phyloP scores from a whole-genome alignment of 129 eudicot species.

The Daucus carota region DNA sequence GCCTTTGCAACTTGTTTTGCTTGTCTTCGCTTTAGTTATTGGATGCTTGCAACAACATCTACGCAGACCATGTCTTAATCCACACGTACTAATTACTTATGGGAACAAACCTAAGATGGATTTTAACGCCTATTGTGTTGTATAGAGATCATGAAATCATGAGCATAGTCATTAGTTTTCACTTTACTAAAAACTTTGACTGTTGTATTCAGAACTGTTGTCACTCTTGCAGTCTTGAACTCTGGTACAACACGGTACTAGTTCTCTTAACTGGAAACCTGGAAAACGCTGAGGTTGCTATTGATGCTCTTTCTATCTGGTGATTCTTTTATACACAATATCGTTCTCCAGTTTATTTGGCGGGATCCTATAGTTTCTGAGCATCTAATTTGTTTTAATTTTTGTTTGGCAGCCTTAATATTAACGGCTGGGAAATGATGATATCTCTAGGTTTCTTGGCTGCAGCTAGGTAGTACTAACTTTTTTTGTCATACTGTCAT shows the following conservation, averaged over 20 bases:
- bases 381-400: not conserved
- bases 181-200: not conserved
- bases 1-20: too few species aligned
- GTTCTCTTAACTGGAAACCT: slow-evolving; percentile 38
- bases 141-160: not conserved
- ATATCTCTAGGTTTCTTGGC: slow-evolving; percentile 43
- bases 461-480: slow-evolving; percentile 21
- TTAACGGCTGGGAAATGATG: slow-evolving; percentile 46
- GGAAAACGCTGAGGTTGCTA: slow-evolving; percentile 30
- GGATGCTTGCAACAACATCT: too few species aligned
- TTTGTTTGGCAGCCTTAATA: slow-evolving; percentile 34
- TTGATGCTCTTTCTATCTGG: slow-evolving; percentile 8
- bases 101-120: too few species aligned
- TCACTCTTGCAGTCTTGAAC: slow-evolving; percentile 32
- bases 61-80: too few species aligned
- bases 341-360: not conserved
- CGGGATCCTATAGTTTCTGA: not conserved
- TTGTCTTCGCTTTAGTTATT: too few species aligned
- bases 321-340: not conserved
- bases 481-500: not conserved
- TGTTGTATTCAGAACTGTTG: not conserved
- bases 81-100: too few species aligned
- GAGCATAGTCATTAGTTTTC: not conserved
- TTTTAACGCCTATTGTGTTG: not conserved
- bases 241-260: slow-evolving; percentile 44